phyloP scores from a whole-genome alignment of 2,329 filamentous ascomycete genomes.

The Ophiobolus disseminans region DNA sequence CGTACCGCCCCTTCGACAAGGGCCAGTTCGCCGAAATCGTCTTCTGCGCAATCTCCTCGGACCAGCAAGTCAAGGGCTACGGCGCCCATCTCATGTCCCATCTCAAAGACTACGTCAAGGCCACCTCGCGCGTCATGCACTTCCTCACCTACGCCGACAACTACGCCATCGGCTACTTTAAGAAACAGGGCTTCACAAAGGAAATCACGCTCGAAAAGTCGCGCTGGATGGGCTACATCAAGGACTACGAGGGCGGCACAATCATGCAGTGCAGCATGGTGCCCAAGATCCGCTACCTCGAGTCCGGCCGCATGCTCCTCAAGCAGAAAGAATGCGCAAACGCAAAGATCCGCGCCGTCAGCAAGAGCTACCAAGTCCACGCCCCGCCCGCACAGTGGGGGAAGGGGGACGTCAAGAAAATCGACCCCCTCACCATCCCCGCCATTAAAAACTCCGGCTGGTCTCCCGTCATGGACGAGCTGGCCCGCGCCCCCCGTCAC shows the following conservation, averaged over 20 bases:
- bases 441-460: constrained; percentile 91
- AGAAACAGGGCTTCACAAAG: constrained; percentile 98
- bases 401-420: constrained; percentile 67
- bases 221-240: constrained; percentile 99
- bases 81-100: constrained; percentile 98
- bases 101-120: constrained; percentile 96
- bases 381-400: constrained; percentile 85
- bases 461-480: constrained; percentile 97
- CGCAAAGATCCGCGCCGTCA: constrained; percentile 92
- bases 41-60: constrained; percentile 95
- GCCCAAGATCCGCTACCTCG: constrained; percentile 90
- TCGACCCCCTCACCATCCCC: constrained; percentile 84
- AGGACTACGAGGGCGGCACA: constrained; percentile 97
- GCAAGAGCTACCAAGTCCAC: constrained; percentile 86
- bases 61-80: constrained; percentile 98
- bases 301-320: constrained; percentile 88
- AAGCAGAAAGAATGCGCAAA: constrained; percentile 97
- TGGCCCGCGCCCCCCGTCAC: constrained; percentile 91
- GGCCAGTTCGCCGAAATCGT: constrained; percentile 97
- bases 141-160: constrained; percentile 99
- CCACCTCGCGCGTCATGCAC: constrained; percentile 96
- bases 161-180: constrained; percentile 98
- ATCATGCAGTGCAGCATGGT: constrained; percentile 99
- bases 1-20: constrained; percentile 91
- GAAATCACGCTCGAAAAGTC: constrained; percentile 91